Percentiles rank a stretch among this genome's conserved stretches.
Conservation (phyloP, 192 early-diverging fungal species). For the Pilobolus umbonatus region DNA sequence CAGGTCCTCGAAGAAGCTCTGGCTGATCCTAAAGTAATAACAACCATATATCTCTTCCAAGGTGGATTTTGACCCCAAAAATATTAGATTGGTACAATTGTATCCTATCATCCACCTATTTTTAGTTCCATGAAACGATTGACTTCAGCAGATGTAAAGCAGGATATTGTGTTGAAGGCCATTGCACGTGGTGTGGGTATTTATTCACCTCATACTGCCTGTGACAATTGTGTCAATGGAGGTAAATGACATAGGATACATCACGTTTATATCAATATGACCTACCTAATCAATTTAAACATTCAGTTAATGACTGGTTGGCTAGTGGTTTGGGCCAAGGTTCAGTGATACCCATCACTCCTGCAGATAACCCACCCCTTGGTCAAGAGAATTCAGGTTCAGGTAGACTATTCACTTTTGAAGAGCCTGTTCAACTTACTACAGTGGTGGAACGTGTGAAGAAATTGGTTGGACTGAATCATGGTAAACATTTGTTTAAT, state of each 20-base stretch:
- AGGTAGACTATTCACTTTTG: constrained; percentile 60
- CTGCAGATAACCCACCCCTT: constrained; percentile 46
- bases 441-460: constrained; percentile 61
- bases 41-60: neutral
- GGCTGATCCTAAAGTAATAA: constrained; percentile 46
- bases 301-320: constrained; percentile 87
- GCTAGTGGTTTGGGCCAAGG: constrained; percentile 59
- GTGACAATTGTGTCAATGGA: constrained; percentile 76
- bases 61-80: neutral
- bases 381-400: constrained; percentile 54
- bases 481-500: constrained; percentile 41
- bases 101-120: constrained; percentile 93
- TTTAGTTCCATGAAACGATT: constrained; percentile 81
- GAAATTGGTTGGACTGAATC: constrained; percentile 53
- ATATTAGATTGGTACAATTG: constrained; percentile 71
- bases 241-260: constrained; percentile 26
- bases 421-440: constrained; percentile 44
- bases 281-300: neutral
- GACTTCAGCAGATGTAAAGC: constrained; percentile 68
- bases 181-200: constrained; percentile 83
- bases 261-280: neutral
- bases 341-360: constrained; percentile 29
- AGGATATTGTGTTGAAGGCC: constrained; percentile 74
- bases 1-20: constrained; percentile 73
- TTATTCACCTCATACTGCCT: constrained; percentile 87